Evolutionary conservation across 768 basidiomycete species (phyloP).

Genomic region (Collybia sordida): DNA sequence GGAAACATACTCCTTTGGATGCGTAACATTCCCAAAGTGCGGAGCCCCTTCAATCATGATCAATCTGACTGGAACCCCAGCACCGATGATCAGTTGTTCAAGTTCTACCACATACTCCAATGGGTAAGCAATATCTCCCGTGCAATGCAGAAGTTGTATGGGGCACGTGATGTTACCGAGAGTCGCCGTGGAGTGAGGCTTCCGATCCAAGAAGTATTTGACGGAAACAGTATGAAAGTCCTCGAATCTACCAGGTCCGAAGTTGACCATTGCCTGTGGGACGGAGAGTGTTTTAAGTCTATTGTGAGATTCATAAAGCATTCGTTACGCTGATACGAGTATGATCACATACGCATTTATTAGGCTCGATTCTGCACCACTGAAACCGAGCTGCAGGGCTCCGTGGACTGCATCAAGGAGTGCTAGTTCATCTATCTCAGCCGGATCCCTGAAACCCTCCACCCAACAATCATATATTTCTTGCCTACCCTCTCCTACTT

Average conservation of each 20-base stretch:
- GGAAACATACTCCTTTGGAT: conserved; percentile 25
- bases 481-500: conserved; percentile 31
- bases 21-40: conserved; percentile 35
- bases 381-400: conserved; percentile 29
- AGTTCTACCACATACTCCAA: conserved; percentile 25
- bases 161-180: conserved; percentile 29
- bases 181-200: conserved; percentile 15
- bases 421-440: conserved; percentile 1
- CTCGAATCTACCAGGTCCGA: conserved; percentile 24
- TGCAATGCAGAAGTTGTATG: conserved; percentile 31
- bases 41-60: conserved; percentile 26
- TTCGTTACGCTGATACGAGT: neutral
- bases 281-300: conserved; percentile 22
- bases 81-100: conserved; percentile 18
- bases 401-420: conserved; percentile 5
- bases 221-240: conserved; percentile 31
- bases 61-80: conserved; percentile 26
- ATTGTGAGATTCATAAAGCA: neutral
- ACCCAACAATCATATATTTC: conserved; percentile 23
- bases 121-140: conserved; percentile 34
- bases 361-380: conserved; percentile 17
- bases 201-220: conserved; percentile 28
- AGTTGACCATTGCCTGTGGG: conserved; percentile 22
- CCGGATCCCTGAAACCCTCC: conserved; percentile 6
- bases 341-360: conserved; percentile 20